Evolutionary conservation across 164 flowering plant genomes (phyloP).

Genomic region (Vitis cinerea): DNA sequence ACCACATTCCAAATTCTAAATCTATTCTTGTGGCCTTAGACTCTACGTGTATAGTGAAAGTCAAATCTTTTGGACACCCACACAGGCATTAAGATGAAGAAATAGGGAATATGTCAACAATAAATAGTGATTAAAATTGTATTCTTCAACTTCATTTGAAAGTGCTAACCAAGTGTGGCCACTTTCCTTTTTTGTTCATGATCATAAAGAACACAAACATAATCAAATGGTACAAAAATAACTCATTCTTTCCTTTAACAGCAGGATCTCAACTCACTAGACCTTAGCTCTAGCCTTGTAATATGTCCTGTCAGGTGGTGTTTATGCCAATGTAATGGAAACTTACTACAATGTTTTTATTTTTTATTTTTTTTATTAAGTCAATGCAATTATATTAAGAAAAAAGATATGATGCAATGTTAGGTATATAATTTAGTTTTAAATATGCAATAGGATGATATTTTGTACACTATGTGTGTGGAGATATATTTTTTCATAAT

Average conservation of each 20-base stretch:
- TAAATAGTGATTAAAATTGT: neutral
- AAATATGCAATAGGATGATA: too few relatives aligned
- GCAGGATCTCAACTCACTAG: slow-evolving; percentile 62
- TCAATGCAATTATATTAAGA: too few relatives aligned
- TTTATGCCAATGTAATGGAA: too few relatives aligned
- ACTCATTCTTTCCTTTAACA: neutral
- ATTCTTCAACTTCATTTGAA: neutral
- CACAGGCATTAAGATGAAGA: neutral
- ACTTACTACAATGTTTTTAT: too few relatives aligned
- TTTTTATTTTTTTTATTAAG: too few relatives aligned
- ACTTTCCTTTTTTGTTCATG: too few relatives aligned
- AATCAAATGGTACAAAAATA: neutral
- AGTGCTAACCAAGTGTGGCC: too few relatives aligned
- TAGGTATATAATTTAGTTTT: too few relatives aligned
- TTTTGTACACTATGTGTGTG: too few relatives aligned
- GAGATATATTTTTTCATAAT: too few relatives aligned
- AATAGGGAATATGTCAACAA: neutral
- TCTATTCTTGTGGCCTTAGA: slow-evolving; percentile 54
- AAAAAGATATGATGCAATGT: too few relatives aligned
- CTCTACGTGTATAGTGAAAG: slow-evolving; percentile 66
- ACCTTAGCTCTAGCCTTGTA: slow-evolving; percentile 82
- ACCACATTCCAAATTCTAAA: slow-evolving; percentile 69
- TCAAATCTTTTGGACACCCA: slow-evolving; percentile 94
- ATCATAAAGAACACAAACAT: neutral
- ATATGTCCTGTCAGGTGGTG: slow-evolving; percentile 38